A percentile compares a stretch with the other conserved stretches of the same genome.
phyloP scores from a whole-genome alignment of 2,329 filamentous ascomycete species.

The Atkinsonella texensis region DNA sequence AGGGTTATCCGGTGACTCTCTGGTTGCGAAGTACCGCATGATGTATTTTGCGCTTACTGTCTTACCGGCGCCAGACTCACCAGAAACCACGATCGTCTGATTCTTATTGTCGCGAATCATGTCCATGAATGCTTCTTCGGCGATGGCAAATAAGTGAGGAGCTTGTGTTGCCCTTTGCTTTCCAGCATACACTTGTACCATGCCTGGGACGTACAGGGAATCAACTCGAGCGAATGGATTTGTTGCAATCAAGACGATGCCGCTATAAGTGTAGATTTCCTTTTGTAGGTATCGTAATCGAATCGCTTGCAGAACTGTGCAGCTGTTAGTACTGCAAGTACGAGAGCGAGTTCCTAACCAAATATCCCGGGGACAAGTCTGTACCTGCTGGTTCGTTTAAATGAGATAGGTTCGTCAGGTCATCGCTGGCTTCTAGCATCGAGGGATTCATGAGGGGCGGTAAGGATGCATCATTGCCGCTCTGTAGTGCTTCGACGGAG shows the following conservation, averaged over 20 bases:
- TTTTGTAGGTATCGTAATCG: slow-evolving; percentile 94
- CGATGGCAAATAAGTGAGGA: slow-evolving; percentile 96
- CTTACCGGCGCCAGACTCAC: slow-evolving; percentile 96
- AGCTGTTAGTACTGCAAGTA: slow-evolving; percentile 2
- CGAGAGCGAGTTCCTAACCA: not conserved
- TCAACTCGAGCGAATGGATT: slow-evolving; percentile 97
- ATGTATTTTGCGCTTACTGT: slow-evolving; percentile 99
- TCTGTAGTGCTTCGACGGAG: slow-evolving; percentile 61
- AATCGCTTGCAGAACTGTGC: slow-evolving; percentile 85
- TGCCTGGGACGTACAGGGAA: slow-evolving; percentile 94
- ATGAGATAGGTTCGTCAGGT: slow-evolving; percentile 94
- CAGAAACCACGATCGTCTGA: slow-evolving; percentile 98
- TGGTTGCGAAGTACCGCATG: slow-evolving; percentile 98
- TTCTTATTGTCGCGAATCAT: slow-evolving; percentile 95
- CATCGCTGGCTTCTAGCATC: slow-evolving; percentile 97
- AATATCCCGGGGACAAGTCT: not conserved
- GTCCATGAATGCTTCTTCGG: slow-evolving; percentile 98
- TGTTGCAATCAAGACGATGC: slow-evolving; percentile 95
- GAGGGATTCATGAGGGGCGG: slow-evolving; percentile 96
- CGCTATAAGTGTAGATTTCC: slow-evolving; percentile 99
- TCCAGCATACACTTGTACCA: slow-evolving; percentile 99
- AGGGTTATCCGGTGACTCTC: slow-evolving; percentile 84
- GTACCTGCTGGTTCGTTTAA: slow-evolving; percentile 94
- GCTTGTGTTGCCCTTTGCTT: slow-evolving; percentile 95
- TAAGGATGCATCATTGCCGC: slow-evolving; percentile 63